phyloP scores from a whole-genome alignment of 768 basidiomycete genomes.

The Mycena maculata region DNA sequence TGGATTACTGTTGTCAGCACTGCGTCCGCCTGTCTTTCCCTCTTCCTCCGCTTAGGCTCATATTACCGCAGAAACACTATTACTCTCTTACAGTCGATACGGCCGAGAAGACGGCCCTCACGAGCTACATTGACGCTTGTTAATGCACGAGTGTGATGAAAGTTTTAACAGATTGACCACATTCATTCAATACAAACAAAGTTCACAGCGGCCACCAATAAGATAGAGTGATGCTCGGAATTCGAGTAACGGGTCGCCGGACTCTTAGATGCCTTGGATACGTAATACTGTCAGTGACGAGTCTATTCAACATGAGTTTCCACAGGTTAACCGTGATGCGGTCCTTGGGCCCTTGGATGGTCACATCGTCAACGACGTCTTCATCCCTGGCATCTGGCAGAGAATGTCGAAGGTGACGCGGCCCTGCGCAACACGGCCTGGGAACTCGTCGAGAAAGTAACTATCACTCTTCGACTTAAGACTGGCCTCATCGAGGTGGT shows the following conservation, averaged over 20 bases:
- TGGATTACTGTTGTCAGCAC: constrained; percentile 56
- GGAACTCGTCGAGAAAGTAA: constrained; percentile 36
- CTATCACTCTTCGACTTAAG: constrained; percentile 28
- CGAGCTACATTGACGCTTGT: constrained; percentile 52
- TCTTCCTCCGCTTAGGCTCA: neutral
- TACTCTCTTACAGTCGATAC: constrained; percentile 61
- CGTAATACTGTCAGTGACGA: constrained; percentile 30
- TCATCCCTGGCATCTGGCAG: constrained; percentile 36
- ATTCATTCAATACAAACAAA: too few relatives aligned
- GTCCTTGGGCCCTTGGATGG: constrained; percentile 37
- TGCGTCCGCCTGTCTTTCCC: constrained; percentile 7
- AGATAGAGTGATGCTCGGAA: constrained; percentile 36
- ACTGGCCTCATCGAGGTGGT: constrained; percentile 32
- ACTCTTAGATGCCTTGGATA: constrained; percentile 32
- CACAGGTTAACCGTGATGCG: constrained; percentile 32
- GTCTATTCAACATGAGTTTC: constrained; percentile 24
- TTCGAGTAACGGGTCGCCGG: constrained; percentile 35
- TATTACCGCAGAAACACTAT: constrained; percentile 51
- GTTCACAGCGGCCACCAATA: constrained; percentile 34
- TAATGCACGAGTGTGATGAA: constrained; percentile 38
- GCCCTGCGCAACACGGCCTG: constrained; percentile 22
- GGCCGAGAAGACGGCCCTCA: constrained; percentile 63
- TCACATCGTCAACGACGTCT: constrained; percentile 33
- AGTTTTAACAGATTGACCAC: too few relatives aligned
- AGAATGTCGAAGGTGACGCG: constrained; percentile 32